Base-by-base conservation (phyloP, 108 stramenopile genomes). In the Fragilariopsis cylindrus region DNA sequence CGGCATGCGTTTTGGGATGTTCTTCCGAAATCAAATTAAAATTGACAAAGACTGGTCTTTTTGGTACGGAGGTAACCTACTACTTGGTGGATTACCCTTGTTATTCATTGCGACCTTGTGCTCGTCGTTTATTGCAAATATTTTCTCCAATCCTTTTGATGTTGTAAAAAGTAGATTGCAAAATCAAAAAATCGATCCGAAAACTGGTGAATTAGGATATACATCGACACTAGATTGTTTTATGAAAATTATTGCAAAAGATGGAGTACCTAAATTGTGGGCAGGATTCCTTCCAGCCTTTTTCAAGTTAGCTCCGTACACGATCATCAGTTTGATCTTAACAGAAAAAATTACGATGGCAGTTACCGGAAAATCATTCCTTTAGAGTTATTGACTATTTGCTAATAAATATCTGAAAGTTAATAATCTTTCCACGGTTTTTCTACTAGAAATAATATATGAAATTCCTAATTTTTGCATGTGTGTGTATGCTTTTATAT, bases 291-390 rank as follows among this genome's bases (percentile, higher is more conserved):
- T 74, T 19, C 89, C 89, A 9, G 89, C 89, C 54, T 90, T 90
- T 78, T 48, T 90, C 74, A 90, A 90, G 84, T 76, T 90, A 76
- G 89, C 89, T 40, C 89, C 89, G 19, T 90, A 90, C 69, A 90
- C 87, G 6, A 82, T 90, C 58, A 90, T 90, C 66, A 81, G 79
- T 30, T 75, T 90, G 65, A 77, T 82, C 5, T 74, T 90, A 70
- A 84, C 87, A 8, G 89, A 90, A 57, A 86, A 90, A 60, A 79
- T 89, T 57, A 89, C 88, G 55, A 76, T 81, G 71, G 55, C 75
- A 39, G 64, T 89, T 5, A 89, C 88, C 30, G 88, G 88, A 52
- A 87, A 87, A 13, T n/a, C 62, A 9, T 42, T 44, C 11, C 62
- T 63, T 12, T 63, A 63, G 42, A 11, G 58, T 2, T 2, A 30